Evolutionary conservation across 139 green algal genomes (phyloP).

Genomic region (Asterochloris sp.): DNA sequence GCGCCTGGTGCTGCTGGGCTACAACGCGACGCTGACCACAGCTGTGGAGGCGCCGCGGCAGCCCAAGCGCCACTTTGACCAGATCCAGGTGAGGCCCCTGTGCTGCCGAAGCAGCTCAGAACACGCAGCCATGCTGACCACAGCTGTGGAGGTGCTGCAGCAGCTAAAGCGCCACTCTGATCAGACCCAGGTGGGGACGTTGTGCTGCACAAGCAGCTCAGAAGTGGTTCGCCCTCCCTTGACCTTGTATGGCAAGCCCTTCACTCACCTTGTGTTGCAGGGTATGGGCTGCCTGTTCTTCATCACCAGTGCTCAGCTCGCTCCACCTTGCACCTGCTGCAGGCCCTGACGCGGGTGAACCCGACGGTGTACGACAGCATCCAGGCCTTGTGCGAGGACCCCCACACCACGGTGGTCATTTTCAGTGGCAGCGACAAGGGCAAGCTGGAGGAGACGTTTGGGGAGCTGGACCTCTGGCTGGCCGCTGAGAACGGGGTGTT

Average conservation of each 20-base stretch:
- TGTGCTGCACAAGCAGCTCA: no score
- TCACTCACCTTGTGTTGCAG: no score
- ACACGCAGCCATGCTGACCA: background rate
- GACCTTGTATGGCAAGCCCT: no score
- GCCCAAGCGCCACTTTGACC: slow-evolving; percentile 84
- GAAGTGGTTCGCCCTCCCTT: no score
- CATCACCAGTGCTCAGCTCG: no score
- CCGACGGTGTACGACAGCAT: slow-evolving; percentile 42
- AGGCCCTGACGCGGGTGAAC: slow-evolving; percentile 49
- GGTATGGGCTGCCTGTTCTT: no score
- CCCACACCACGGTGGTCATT: slow-evolving; percentile 63
- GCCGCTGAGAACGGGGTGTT: slow-evolving; percentile 97
- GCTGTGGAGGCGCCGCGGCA: slow-evolving; percentile 63
- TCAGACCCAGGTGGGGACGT: no score
- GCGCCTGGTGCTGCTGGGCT: slow-evolving; percentile 89
- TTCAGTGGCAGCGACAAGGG: slow-evolving; percentile 71
- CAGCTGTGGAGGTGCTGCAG: background rate
- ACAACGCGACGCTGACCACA: slow-evolving; percentile 95
- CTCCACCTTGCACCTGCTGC: background rate
- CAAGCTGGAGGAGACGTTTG: slow-evolving; percentile 86
- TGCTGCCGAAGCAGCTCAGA: no score
- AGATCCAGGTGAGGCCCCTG: slow-evolving; percentile 38
- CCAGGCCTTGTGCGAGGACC: slow-evolving; percentile 47
- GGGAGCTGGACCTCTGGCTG: slow-evolving; percentile 81
- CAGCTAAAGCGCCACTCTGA: background rate